Conservation (phyloP, 2,329 filamentous ascomycete genomes). For the Macrophomina tecta region DNA sequence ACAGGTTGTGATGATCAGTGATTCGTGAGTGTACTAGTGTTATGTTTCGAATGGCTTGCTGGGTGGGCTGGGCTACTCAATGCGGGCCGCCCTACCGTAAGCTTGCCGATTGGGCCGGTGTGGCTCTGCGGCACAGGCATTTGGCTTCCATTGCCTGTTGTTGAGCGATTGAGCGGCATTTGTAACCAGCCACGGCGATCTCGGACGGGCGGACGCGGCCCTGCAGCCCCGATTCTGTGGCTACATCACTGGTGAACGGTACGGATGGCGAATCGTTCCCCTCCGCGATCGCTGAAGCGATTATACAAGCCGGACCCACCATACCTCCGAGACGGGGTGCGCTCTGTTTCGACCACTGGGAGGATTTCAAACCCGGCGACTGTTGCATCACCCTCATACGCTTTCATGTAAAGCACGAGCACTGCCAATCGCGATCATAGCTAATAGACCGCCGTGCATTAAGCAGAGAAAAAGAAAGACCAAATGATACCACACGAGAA, state of each 20-base stretch:
- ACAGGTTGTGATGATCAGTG: slow-evolving; percentile 1
- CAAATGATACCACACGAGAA: not conserved
- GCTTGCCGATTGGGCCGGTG: slow-evolving; percentile 3
- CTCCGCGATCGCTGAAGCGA: not conserved
- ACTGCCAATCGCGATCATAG: not conserved
- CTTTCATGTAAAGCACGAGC: slow-evolving; percentile 1
- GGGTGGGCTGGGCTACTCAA: not conserved
- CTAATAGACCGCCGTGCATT: not conserved
- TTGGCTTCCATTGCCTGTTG: not conserved
- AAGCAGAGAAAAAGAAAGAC: not conserved
- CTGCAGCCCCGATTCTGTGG: not conserved
- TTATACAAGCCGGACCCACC: not conserved
- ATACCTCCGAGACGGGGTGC: not conserved
- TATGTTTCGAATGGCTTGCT: slow-evolving; percentile 8
- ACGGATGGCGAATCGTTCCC: not conserved
- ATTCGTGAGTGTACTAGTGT: not conserved
- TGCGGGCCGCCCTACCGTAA: not conserved
- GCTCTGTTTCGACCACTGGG: not conserved
- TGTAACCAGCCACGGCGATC: not conserved
- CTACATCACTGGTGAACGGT: not conserved
- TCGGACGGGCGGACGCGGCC: not conserved
- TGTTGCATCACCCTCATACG: slow-evolving; percentile 1
- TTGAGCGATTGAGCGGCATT: not conserved
- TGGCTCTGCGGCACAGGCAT: not conserved
- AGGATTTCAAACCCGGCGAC: slow-evolving; percentile 1